Evolutionary conservation across 2,329 filamentous ascomycete species (phyloP).

Genomic region (Dothideomycetes sp.): DNA sequence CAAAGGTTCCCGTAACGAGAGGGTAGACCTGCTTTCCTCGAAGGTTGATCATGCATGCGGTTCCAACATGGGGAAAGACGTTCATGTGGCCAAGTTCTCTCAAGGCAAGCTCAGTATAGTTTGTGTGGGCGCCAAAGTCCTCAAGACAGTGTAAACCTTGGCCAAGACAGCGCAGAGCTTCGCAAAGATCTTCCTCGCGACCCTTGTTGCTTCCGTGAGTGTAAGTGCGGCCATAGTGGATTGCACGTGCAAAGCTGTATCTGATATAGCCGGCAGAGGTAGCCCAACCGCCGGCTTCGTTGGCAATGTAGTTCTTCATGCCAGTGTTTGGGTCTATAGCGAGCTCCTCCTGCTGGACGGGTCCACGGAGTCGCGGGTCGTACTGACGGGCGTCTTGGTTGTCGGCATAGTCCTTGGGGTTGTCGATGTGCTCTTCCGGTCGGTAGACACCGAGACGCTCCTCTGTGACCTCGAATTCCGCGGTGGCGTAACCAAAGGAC

Average conservation of each 20-base stretch:
- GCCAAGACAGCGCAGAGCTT: constrained; percentile 75
- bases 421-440: constrained; percentile 70
- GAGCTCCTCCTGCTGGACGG: constrained; percentile 62
- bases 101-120: constrained; percentile 79
- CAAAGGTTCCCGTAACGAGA: constrained; percentile 82
- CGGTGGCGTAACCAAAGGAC: constrained; percentile 72
- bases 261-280: constrained; percentile 72
- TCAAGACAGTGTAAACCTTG: constrained; percentile 85
- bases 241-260: constrained; percentile 59
- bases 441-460: constrained; percentile 72
- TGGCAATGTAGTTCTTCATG: constrained; percentile 84
- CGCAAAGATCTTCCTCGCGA: constrained; percentile 69
- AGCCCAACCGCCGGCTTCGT: constrained; percentile 66
- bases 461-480: constrained; percentile 75
- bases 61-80: constrained; percentile 80
- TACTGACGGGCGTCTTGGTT: constrained; percentile 77
- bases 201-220: constrained; percentile 40
- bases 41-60: constrained; percentile 58
- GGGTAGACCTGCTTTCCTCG: constrained; percentile 67
- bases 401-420: constrained; percentile 74
- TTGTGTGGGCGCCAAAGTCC: constrained; percentile 88
- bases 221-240: constrained; percentile 72
- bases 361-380: constrained; percentile 65
- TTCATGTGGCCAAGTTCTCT: constrained; percentile 74
- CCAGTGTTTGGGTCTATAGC: constrained; percentile 55